A percentile compares a stretch with the other conserved stretches of the same genome.
These are phyloP conservation scores for Moricandia arvensis DNA, from an alignment of 345 rosid genomes.

Conservation along the genomic window DNA sequence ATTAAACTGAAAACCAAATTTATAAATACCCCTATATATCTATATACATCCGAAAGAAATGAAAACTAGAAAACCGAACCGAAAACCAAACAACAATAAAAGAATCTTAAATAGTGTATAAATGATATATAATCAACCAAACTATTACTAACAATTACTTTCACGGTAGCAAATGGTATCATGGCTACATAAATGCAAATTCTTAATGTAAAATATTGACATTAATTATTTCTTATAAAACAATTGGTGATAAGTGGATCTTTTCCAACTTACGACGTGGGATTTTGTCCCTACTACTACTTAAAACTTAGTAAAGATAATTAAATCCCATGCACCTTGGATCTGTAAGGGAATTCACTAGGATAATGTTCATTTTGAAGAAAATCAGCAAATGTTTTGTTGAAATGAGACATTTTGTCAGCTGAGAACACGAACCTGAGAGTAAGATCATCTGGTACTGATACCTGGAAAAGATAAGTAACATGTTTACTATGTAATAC, in stretches of 20 bases:
- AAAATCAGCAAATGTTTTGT: slow-evolving; percentile 38
- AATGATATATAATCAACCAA: not conserved
- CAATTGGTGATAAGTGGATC: not conserved
- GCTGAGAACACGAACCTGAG: slow-evolving; percentile 54
- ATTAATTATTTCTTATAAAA: not conserved
- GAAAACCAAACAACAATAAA: not conserved
- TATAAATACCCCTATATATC: not conserved
- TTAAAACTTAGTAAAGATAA: not conserved
- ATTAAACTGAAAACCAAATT: not conserved
- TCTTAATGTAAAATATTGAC: not conserved
- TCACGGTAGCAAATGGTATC: not conserved
- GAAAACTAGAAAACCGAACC: not conserved
- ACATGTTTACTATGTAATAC: slow-evolving; percentile 1
- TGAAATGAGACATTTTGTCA: slow-evolving; percentile 42
- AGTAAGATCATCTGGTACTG: slow-evolving; percentile 48
- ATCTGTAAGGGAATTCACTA: slow-evolving; percentile 49
- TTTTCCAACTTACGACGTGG: no score
- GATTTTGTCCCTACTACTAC: no score
- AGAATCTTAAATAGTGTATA: no score
- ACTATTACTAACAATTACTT: not conserved
- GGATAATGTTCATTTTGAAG: slow-evolving; percentile 45
- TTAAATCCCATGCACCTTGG: slow-evolving; percentile 45
- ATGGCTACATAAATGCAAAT: not conserved
- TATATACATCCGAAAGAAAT: not conserved
- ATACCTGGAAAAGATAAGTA: slow-evolving; percentile 42